Conservation (phyloP, 805 yeast genomes). For the Hanseniaspora pseudoguilliermondii region DNA sequence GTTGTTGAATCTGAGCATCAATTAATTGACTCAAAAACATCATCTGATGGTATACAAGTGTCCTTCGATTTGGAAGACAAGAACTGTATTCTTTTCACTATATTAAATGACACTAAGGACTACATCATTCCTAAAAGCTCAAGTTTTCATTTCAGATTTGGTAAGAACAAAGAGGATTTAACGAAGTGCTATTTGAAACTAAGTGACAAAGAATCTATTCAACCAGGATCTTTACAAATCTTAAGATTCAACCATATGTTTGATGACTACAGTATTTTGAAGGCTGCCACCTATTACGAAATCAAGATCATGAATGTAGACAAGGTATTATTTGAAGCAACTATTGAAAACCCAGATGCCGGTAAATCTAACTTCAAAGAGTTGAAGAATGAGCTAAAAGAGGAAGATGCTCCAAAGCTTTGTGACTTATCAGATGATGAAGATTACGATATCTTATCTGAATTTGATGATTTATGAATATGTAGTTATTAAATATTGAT, state of each 20-base stretch:
- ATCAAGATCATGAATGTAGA: slow-evolving; percentile 7
- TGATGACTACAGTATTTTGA: slow-evolving; percentile 4
- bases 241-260: slow-evolving; percentile 11
- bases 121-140: slow-evolving; percentile 5
- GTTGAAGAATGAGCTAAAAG: not conserved
- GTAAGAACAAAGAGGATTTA: not conserved
- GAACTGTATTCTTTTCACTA: slow-evolving; percentile 7
- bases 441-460: slow-evolving; percentile 9
- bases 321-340: slow-evolving; percentile 2
- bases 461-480: slow-evolving; percentile 3
- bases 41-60: slow-evolving; percentile 7
- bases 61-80: slow-evolving; percentile 6
- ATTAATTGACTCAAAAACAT: not conserved
- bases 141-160: slow-evolving; percentile 11
- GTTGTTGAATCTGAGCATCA: not conserved
- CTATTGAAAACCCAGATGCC: not conserved
- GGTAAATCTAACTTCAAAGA: not conserved
- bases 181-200: slow-evolving; percentile 12
- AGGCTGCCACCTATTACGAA: not conserved
- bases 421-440: too few relatives aligned
- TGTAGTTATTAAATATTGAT: too few relatives aligned
- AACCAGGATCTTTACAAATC: slow-evolving; percentile 10
- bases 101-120: slow-evolving; percentile 6
- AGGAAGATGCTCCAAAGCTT: not conserved
- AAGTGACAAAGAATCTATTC: not conserved